Base-by-base conservation (phyloP, 1,139 yeast genomes). In the Magnusiomyces sp. region DNA sequence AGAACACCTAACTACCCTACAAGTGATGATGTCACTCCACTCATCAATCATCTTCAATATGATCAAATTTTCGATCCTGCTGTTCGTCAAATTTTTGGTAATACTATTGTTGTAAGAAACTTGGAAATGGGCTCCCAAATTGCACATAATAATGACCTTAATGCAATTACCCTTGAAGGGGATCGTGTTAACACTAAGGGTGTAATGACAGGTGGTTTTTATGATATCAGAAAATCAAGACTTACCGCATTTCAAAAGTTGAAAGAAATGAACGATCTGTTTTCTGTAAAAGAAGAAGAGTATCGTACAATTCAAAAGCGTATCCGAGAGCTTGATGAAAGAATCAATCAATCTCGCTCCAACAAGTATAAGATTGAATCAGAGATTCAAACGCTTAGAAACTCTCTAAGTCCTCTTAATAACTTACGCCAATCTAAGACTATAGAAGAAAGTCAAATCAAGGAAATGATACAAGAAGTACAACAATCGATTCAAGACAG, bases 151-250 rank as follows among this genome's bases (percentile, higher is more conserved):
- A 79, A 73, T 61, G 78, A 79, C 40, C 69, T 90, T 37, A 82
- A 78, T 57, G 88, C 95, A 1, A 84, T 92, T 32, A 92, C 98
- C 0, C 70, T 92, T 34, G 95, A 87, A 65, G 98, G 98, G 56
- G 97, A 92, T 63, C 74, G 87, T 57, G 88, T 88, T 43, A 95
- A 88, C 58, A 79, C 77, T 47, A 79, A 74, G 56, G 98, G 98
- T 65, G 85, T 83, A 1, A 68, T 92, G 49, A 81, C 89, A 16
- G 98, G 98, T 67, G 98, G 98, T 48, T 89, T 77, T 62, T 76
- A 86, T 58, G 95, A 88, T 60, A 76, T 74, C 55, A 76, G 79
- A 57, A 71, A 70, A 44, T 83, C 90, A 0, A 73, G 94, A 56
- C 67, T 90, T 45, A 95, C 87, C 58, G 80, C 85, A 1, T 72